phyloP scores from a whole-genome alignment of 1,139 yeast genomes.

The Kluyveromyces marxianus region DNA sequence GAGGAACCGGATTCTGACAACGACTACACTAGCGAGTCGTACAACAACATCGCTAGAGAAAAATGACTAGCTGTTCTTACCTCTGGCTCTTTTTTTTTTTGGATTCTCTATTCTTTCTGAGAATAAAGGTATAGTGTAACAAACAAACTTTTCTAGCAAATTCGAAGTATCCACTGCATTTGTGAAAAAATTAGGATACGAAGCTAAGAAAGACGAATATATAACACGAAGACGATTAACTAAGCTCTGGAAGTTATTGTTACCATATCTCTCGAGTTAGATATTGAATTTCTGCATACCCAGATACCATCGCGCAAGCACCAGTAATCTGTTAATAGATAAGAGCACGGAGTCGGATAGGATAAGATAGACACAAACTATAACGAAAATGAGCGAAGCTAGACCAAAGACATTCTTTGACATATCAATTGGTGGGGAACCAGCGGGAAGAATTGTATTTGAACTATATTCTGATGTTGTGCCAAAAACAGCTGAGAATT shows the following conservation, averaged over 20 bases:
- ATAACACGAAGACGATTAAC: not conserved
- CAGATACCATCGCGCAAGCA: too few species aligned
- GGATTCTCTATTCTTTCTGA: too few species aligned
- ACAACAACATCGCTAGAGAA: too few species aligned
- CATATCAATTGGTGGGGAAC: constrained; percentile 55
- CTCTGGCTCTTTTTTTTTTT: too few species aligned
- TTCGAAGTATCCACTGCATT: not conserved
- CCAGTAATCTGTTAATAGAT: too few species aligned
- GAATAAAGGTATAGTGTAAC: too few species aligned
- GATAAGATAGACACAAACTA: not conserved
- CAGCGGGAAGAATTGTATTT: constrained; percentile 67
- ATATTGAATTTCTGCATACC: too few species aligned
- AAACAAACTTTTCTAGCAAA: constrained; percentile 3
- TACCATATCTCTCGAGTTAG: not conserved
- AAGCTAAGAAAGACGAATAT: not conserved
- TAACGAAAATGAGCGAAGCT: not conserved
- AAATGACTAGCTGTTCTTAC: too few species aligned
- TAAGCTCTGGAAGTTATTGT: not conserved
- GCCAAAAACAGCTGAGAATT: constrained; percentile 91
- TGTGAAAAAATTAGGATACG: not conserved
- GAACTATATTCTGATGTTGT: constrained; percentile 73
- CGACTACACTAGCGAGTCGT: not conserved
- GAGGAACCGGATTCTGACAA: not conserved
- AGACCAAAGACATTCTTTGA: constrained; percentile 66
- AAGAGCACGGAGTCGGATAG: too few species aligned